Percentiles rank a stretch among this genome's conserved stretches.
Evolutionary conservation across 768 basidiomycete species (phyloP).

Genomic region (Boletus huronensis): DNA sequence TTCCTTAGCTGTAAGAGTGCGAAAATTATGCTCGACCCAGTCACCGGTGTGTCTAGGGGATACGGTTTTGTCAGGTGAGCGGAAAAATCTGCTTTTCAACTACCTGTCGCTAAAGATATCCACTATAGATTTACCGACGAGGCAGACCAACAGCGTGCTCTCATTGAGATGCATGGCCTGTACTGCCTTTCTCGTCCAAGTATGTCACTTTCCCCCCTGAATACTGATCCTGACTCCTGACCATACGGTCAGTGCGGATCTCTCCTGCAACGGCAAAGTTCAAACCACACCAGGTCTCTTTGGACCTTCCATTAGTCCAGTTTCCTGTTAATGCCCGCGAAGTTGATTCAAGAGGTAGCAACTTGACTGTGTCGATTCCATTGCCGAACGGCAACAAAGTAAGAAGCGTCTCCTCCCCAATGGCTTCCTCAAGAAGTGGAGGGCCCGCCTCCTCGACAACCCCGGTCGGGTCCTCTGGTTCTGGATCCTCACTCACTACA

Average conservation of each 20-base stretch:
- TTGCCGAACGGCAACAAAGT: slow-evolving; percentile 43
- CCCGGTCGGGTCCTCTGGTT: slow-evolving; percentile 39
- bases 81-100: slow-evolving; percentile 6
- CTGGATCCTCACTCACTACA: slow-evolving; percentile 45
- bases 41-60: slow-evolving; percentile 83
- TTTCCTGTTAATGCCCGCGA: slow-evolving; percentile 32
- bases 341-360: slow-evolving; percentile 33
- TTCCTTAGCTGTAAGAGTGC: slow-evolving; percentile 94
- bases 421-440: slow-evolving; percentile 39
- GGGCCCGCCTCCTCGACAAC: slow-evolving; percentile 25
- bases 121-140: slow-evolving; percentile 78
- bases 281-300: slow-evolving; percentile 54
- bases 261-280: slow-evolving; percentile 88
- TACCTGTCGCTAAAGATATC: slow-evolving; percentile 3
- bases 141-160: slow-evolving; percentile 81
- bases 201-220: slow-evolving; percentile 37
- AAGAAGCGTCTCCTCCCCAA: slow-evolving; percentile 70
- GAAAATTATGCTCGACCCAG: slow-evolving; percentile 91
- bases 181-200: slow-evolving; percentile 88
- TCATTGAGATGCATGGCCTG: slow-evolving; percentile 89
- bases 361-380: slow-evolving; percentile 49
- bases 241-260: slow-evolving; percentile 70
- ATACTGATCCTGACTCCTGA: slow-evolving; percentile 10
- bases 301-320: slow-evolving; percentile 47
- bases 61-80: slow-evolving; percentile 89